Conservation (phyloP, 305 asterid genomes). For the Nicotiana rustica region DNA sequence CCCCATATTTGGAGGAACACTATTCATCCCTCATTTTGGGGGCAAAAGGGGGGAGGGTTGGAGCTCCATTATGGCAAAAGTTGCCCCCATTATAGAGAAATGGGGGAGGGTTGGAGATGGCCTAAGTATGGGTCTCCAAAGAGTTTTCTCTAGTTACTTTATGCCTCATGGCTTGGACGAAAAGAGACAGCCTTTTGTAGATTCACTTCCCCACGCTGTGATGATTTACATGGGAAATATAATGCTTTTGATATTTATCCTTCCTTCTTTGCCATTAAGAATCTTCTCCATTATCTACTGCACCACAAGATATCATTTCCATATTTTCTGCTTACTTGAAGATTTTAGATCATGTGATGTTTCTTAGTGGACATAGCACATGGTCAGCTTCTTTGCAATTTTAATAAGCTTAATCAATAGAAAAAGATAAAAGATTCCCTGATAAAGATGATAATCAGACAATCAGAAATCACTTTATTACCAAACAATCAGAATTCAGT, state of each 20-base stretch:
- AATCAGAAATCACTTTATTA: not conserved
- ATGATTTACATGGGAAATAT: not conserved
- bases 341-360: slow-evolving; percentile 17
- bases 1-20: too few relatives aligned
- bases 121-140: not conserved
- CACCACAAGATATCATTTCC: slow-evolving; percentile 23
- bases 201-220: not conserved
- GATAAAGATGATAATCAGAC: slow-evolving; percentile 16
- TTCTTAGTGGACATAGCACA: not conserved
- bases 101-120: too few relatives aligned
- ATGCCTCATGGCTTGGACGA: not conserved
- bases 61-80: too few relatives aligned
- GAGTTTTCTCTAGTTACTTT: not conserved
- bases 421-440: not conserved
- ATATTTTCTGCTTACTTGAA: not conserved
- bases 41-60: too few relatives aligned
- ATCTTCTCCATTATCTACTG: slow-evolving; percentile 15
- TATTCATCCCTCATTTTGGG: too few relatives aligned
- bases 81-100: too few relatives aligned
- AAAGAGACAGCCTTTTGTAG: not conserved
- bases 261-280: not conserved
- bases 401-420: slow-evolving; percentile 10
- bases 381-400: slow-evolving; percentile 7
- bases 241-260: slow-evolving; percentile 6
- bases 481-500: slow-evolving; percentile 20